Base-by-base conservation (phyloP, 225 moss, liverwort and hornwort species). In the Climacium dendroides region DNA sequence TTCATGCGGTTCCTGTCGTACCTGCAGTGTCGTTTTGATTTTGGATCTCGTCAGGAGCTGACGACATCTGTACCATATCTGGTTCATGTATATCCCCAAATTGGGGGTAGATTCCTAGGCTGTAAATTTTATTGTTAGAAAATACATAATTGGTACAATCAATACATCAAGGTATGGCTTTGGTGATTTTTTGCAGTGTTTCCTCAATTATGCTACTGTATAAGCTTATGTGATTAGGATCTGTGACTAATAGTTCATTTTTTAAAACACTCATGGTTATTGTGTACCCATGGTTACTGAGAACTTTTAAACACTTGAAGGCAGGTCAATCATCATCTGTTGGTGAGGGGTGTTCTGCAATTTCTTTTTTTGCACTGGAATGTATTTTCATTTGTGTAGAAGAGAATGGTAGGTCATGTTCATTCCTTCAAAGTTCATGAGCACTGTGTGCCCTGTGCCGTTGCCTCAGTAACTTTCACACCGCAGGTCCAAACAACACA, bases 71-170 rank as follows among this genome's bases (percentile, higher is more conserved):
- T 87, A 84, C 16, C 75, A 81, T 90, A 84, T 76, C 32, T 85
- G 79, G 87, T 59, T 86, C 81, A 86, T 89, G 83, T 53, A 58
- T 69, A 58, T 69, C 53, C 86, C 76, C 63, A 52, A 83, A 86
- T 85, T 64, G 72, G 65, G 82, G 87, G 70, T 80, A 86, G 57
- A 84, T 81, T 76, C 39, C 28, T 81, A 61, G 85, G n/a, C 45
- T 91, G 91, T 90, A 90, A 80, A 79, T 85, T 91, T 66, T 72
- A 86, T 41, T 85, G 48, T 87, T 67, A 52, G 84, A 79, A 83
- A 30, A 30, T 6, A 32, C 25, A 13, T 48, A 30, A 74, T 37
- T 41, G 57, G 58, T 90, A 76, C 63, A 62, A 59, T 84, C n/a
- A n/a, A 81, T 85, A 52, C 39, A 41, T 66, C 41, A n/a, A 67